Evolutionary conservation across 805 yeast genomes (phyloP), one percentile per base, ranked within the genome.

Genomic region (Myxozyma neotropica): DNA sequence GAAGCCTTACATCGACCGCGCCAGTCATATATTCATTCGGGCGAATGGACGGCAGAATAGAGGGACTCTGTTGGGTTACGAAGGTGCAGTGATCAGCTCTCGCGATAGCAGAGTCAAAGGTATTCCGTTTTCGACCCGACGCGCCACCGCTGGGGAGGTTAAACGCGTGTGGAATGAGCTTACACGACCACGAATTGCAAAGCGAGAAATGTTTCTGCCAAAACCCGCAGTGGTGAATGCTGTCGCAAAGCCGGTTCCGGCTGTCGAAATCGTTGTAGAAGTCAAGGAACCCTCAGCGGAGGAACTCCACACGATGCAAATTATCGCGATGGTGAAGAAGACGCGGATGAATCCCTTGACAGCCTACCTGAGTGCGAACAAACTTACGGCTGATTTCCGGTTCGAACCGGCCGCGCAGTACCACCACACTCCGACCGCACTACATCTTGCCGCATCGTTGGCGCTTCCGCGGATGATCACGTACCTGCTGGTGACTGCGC

Each of bases 111-210:
- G 96, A 63, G 73, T 94, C 5, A 82, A 81, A 63, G 73, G 78
- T 1, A 83, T 93, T 70, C 99, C 99, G 1, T 91, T 94, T 74
- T 86, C 96, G 0, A 93, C 99, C 0, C 83, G 83, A 57, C 80
- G 97, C 65, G 96, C 98, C 0, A 92, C 96, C 0, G 79, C 87
- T 0, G 75, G 82, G 1, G 98, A 92, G 71, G 75, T 94, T 66
- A 88, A 85, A 68, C 81, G 84, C 49, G 90, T 95, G 0, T 94
- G 98, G 98, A 78, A 82, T 27, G 86, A 86, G 65, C 76, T 94
- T 58, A 78, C 91, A 0, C 83, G 86, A 65, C 73, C 89, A 65
- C 75, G 77, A 40, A 70, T 83, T 0, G 72, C 81, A 5, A 81
- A 82, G 8, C 47, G 73, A 79, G n/a, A 93, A 96, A 0, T 75